Conservation (phyloP, 2,329 filamentous ascomycete genomes). For the Cordyceps cateniannulata region DNA sequence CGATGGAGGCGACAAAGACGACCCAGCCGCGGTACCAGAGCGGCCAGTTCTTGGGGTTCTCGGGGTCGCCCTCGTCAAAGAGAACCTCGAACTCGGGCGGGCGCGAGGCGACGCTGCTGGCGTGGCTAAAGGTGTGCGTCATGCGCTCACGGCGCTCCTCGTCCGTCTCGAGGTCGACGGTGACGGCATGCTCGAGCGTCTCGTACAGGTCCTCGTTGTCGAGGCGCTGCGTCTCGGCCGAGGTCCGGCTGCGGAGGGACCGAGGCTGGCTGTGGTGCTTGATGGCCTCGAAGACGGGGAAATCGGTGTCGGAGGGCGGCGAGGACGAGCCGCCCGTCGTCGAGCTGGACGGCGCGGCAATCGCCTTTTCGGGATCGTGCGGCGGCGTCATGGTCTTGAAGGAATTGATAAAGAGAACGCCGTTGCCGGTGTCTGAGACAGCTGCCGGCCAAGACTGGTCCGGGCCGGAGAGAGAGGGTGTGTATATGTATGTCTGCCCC, state of each 20-base stretch:
- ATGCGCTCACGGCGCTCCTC: conserved; percentile 34
- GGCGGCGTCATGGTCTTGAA: neutral
- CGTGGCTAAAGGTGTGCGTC: conserved; percentile 35
- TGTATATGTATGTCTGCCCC: no score
- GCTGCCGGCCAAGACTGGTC: neutral
- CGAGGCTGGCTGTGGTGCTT: neutral
- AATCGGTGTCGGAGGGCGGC: neutral
- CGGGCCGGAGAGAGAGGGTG: no score
- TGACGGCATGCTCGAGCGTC: conserved; percentile 28
- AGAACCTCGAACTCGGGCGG: conserved; percentile 64
- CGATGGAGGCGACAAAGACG: conserved; percentile 39
- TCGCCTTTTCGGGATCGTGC: conserved; percentile 7
- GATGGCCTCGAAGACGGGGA: conserved; percentile 1
- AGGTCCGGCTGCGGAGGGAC: conserved; percentile 6
- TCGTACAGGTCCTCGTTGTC: conserved; percentile 21
- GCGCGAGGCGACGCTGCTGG: conserved; percentile 33
- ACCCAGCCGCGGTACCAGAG: conserved; percentile 40
- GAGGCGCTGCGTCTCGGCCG: conserved; percentile 11
- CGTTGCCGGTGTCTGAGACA: conserved; percentile 4
- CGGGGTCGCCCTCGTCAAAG: conserved; percentile 56
- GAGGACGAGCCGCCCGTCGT: neutral
- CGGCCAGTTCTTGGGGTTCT: conserved; percentile 64
- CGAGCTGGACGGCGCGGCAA: neutral
- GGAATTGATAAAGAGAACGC: neutral
- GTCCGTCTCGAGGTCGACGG: conserved; percentile 29